Evolutionary conservation across 2,329 filamentous ascomycete genomes (phyloP).

Genomic region (Stromatinia cepivora): DNA sequence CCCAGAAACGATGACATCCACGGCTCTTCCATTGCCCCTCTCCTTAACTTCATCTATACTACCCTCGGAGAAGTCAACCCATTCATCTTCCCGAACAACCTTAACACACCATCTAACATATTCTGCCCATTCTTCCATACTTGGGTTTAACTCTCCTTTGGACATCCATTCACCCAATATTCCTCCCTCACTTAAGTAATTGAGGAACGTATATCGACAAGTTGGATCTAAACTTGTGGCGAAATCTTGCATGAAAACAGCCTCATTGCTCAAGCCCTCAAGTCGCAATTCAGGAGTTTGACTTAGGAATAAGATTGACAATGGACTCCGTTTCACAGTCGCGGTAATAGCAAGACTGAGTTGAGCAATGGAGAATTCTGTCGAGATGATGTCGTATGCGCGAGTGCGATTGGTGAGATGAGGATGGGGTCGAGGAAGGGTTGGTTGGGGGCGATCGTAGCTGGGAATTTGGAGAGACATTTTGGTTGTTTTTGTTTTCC

Average conservation of each 20-base stretch:
- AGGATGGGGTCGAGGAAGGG: background rate
- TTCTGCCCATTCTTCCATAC: conserved; percentile 9
- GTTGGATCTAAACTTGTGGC: conserved; percentile 20
- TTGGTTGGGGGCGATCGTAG: background rate
- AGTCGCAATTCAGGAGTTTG: background rate
- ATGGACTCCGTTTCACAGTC: conserved; percentile 2
- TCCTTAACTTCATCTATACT: background rate
- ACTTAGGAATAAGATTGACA: background rate
- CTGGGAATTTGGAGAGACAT: conserved; percentile 21
- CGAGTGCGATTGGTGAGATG: background rate
- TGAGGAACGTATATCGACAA: conserved; percentile 21
- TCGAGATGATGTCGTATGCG: conserved; percentile 17
- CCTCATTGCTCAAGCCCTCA: background rate
- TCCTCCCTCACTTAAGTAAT: conserved; percentile 17
- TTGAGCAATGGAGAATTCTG: conserved; percentile 7
- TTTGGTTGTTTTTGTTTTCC: background rate
- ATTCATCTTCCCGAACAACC: background rate
- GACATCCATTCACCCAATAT: conserved; percentile 17
- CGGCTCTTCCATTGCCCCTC: background rate
- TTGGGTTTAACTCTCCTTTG: conserved; percentile 5
- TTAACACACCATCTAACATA: conserved; percentile 15
- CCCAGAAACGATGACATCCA: conserved; percentile 9
- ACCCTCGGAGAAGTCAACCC: conserved; percentile 1
- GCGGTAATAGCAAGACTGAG: conserved; percentile 21
- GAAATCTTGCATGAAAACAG: conserved; percentile 18